Conservation (phyloP, 2,329 filamentous ascomycete genomes). For the Neofusicoccum laricinum region DNA sequence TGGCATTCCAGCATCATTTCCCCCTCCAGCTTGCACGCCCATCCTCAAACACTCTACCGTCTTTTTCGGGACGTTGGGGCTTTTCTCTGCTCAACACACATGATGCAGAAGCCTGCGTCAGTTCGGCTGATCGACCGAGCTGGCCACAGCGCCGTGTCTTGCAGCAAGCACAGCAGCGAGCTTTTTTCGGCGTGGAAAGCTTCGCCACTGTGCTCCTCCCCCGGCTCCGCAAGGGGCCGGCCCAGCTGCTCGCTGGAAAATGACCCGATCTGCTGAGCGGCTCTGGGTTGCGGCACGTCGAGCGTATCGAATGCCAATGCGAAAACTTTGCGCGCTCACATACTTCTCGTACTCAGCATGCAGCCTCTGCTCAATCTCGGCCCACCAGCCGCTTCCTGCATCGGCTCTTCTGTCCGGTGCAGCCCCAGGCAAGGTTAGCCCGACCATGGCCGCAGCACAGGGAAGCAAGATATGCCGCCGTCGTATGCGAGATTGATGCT, state of each 20-base stretch:
- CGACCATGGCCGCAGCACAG: not conserved
- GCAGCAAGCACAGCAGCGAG: constrained; percentile 2
- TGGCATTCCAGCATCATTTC: constrained; percentile 1
- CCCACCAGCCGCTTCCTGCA: not conserved
- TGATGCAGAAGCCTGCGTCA: constrained; percentile 7
- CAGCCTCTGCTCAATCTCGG: not conserved
- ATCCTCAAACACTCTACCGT: not conserved
- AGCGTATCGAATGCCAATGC: not conserved
- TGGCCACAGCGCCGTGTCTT: constrained; percentile 13
- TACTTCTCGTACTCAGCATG: not conserved
- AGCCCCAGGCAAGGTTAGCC: not conserved
- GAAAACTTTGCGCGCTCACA: constrained; percentile 6
- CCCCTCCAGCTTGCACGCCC: not conserved
- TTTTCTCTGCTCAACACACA: constrained; percentile 12
- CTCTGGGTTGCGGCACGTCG: not conserved
- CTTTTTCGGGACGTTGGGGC: constrained; percentile 4
- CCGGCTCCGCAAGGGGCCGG: not conserved
- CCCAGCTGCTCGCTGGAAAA: not conserved
- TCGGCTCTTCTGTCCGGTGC: constrained; percentile 1
- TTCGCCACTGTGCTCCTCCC: not conserved
- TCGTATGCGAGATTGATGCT: not conserved
- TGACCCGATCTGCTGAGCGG: not conserved
- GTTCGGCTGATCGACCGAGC: constrained; percentile 17
- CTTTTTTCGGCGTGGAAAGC: constrained; percentile 1
- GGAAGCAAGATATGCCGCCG: not conserved